A percentile compares a stretch with the other conserved stretches of the same genome.
Conservation (phyloP, 2,329 filamentous ascomycete genomes). For the Penicillium occitanis region DNA sequence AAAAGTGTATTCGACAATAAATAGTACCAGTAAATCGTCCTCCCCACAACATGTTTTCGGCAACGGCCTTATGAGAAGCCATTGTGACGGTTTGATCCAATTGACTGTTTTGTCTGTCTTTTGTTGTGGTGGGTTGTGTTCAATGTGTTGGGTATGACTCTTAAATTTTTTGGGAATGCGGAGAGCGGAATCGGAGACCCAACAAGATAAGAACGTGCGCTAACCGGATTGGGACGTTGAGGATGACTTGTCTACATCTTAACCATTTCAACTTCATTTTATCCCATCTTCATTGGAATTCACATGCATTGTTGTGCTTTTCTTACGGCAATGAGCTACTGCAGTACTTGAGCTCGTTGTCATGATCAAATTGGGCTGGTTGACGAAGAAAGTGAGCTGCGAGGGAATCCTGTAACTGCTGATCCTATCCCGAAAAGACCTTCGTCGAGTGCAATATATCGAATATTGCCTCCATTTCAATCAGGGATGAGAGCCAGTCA, state of each 20-base stretch:
- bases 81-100: conserved; percentile 29
- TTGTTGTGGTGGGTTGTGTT: neutral
- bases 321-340: neutral
- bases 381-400: neutral
- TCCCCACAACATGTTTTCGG: conserved; percentile 60
- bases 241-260: neutral
- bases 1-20: neutral
- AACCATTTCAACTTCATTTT: neutral
- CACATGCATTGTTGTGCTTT: neutral
- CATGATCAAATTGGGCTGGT: neutral
- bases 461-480: neutral
- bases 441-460: neutral
- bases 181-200: conserved; percentile 16
- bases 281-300: neutral
- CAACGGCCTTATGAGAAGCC: conserved; percentile 40
- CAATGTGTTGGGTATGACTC: conserved; percentile 12
- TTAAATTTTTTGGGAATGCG: conserved; percentile 14
- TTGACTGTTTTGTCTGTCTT: conserved; percentile 5
- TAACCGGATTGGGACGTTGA: conserved; percentile 7
- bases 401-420: neutral
- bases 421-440: neutral
- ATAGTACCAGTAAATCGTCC: conserved; percentile 59
- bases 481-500: neutral
- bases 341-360: neutral
- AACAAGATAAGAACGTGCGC: conserved; percentile 12